These are phyloP conservation scores for Saccharomycopsis synnaedendra DNA, from an alignment of 805 yeast genomes.

Conservation along the genomic window DNA sequence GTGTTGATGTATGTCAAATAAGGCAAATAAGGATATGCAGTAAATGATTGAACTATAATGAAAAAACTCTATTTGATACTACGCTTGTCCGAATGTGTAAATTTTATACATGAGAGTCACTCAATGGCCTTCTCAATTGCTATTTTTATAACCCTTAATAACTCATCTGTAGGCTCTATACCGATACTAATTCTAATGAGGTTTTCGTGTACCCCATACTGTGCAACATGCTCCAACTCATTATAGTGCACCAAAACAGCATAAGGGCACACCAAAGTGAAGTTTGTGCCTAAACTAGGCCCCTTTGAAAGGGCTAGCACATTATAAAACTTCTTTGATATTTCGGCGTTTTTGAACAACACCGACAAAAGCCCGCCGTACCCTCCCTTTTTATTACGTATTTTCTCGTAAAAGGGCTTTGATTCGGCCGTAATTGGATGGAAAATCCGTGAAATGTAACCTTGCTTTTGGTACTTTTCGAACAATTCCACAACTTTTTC, in stretches of 20 bases:
- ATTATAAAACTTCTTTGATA: constrained; percentile 69
- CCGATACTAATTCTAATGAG: constrained; percentile 80
- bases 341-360: constrained; percentile 49
- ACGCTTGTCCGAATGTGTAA: too few species aligned
- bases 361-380: constrained; percentile 82
- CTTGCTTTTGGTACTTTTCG: constrained; percentile 26
- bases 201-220: constrained; percentile 75
- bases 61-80: too few species aligned
- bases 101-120: too few species aligned
- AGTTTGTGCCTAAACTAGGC: constrained; percentile 84
- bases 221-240: constrained; percentile 67
- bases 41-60: too few species aligned
- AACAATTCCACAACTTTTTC: constrained; percentile 40
- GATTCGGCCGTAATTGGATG: constrained; percentile 55
- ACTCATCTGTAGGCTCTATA: constrained; percentile 55
- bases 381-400: constrained; percentile 64
- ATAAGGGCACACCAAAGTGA: constrained; percentile 84
- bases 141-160: constrained; percentile 35
- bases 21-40: too few species aligned
- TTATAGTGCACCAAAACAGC: constrained; percentile 75
- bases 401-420: constrained; percentile 54
- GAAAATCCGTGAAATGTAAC: constrained; percentile 50
- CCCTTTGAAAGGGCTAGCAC: constrained; percentile 66
- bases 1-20: too few species aligned
- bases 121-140: constrained; percentile 33